These are phyloP conservation scores for Schizochytrium sp. DNA, from an alignment of 108 stramenopile genomes.

Conservation along the genomic window DNA sequence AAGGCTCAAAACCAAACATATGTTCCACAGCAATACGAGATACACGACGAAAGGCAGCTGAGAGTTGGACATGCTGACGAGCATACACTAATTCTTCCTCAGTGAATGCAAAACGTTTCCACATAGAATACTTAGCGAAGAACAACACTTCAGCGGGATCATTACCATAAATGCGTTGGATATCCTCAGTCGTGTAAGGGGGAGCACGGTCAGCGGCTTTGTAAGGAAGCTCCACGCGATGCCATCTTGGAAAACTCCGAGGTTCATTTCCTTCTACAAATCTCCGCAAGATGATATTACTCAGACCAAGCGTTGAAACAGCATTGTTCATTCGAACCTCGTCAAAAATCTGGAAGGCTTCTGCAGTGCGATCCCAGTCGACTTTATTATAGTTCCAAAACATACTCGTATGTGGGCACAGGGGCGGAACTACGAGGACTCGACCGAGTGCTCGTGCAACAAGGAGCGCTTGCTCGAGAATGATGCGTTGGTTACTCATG, in stretches of 20 bases:
- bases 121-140: constrained; percentile 53
- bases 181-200: not conserved
- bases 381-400: constrained; percentile 59
- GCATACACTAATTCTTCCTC: constrained; percentile 39
- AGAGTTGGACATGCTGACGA: not conserved
- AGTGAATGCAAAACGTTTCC: constrained; percentile 46
- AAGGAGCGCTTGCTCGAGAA: constrained; percentile 47
- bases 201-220: not conserved
- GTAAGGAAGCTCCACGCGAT: constrained; percentile 28
- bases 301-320: not conserved
- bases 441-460: constrained; percentile 46
- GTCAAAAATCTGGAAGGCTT: constrained; percentile 8
- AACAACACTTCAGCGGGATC: constrained; percentile 13
- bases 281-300: constrained; percentile 39
- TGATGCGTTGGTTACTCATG: constrained; percentile 57
- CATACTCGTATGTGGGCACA: constrained; percentile 57
- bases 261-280: constrained; percentile 39
- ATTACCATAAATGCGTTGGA: not conserved
- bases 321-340: not conserved
- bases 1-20: constrained; percentile 1
- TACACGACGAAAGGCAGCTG: not conserved
- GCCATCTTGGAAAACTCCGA: not conserved
- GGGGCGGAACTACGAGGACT: constrained; percentile 15
- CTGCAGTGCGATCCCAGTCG: constrained; percentile 30
- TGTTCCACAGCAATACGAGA: constrained; percentile 1